phyloP scores from a whole-genome alignment of 2,329 filamentous ascomycete species.

The Cladosporium cucumerinum region DNA sequence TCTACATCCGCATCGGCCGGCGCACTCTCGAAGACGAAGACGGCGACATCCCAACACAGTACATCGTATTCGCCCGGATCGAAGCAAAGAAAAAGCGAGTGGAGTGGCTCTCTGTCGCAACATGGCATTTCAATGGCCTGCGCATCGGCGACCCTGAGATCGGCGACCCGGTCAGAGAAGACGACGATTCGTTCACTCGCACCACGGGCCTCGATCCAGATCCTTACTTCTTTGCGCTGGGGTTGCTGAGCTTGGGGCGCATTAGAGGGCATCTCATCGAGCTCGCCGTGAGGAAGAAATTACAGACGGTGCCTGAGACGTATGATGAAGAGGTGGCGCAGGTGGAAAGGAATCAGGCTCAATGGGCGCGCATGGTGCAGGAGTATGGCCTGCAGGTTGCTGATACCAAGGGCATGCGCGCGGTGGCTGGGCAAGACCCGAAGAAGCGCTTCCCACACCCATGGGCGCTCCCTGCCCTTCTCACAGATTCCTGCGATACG shows the following conservation, averaged over 20 bases:
- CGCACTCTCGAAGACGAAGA: slow-evolving; percentile 7
- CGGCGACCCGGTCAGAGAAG: slow-evolving; percentile 4
- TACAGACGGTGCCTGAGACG: neutral
- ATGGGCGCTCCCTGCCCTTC: slow-evolving; percentile 11
- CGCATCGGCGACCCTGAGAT: neutral
- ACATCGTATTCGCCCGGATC: slow-evolving; percentile 10
- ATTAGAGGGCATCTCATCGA: neutral
- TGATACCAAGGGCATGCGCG: neutral
- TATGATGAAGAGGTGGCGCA: slow-evolving; percentile 9
- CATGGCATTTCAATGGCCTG: slow-evolving; percentile 14
- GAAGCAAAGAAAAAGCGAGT: neutral
- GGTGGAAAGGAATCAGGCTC: neutral
- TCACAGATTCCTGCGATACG: neutral
- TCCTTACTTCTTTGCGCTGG: slow-evolving; percentile 9
- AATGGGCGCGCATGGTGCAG: neutral
- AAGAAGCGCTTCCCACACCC: slow-evolving; percentile 6
- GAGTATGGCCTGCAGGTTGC: neutral
- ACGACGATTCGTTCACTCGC: neutral
- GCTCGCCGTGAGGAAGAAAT: neutral
- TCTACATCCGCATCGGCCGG: slow-evolving; percentile 11
- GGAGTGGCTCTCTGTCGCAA: slow-evolving; percentile 1
- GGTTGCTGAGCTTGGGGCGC: neutral
- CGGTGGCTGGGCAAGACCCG: neutral
- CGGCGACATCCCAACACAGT: slow-evolving; percentile 4
- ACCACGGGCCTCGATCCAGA: slow-evolving; percentile 11